Base-by-base conservation (phyloP, 148 eudicot species). In the Agrostemma githago region DNA sequence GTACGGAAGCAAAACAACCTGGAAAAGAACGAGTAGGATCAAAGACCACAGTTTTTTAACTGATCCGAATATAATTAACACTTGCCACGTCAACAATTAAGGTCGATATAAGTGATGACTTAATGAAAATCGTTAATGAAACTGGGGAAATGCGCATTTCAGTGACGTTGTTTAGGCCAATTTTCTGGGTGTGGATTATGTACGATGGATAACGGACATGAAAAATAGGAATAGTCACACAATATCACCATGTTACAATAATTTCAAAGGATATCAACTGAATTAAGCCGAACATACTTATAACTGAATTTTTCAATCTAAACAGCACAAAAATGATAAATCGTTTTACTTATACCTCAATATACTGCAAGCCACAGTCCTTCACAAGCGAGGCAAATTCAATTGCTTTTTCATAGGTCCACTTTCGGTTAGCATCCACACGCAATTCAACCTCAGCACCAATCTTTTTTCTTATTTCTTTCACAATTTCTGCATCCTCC, bases 391-490 rank as follows among this genome's bases (percentile, higher is more conserved):
- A 71, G 46, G 85, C 92, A 86, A 96, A 96, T 77, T 71, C 78
- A 71, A 86, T 74, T 68, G 99, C 99, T 79, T 89, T 77, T 72
- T 88, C 85, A 84, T 86, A 90, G 65, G 87, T 85, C 99, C 97
- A 96, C 78, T 83, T 89, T 53, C 89, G 86, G 79, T 96, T 96
- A 38, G 99, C 99, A 89, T 96, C 99, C 62, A 82, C 99, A 75
- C 99, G 96, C 44, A 96, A 83, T 74, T 81, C 81, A 76, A 92
- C 74, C 39, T 81, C 56, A 61, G 81, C 62, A 26, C 99, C 99
- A 68, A 96, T 84, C 81, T 76, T 88, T 77, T 77, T 83, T 76
- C 99, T 89, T 74, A 92, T 85, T 84, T 90, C 97, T 79, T 79
- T 76, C 77, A 96, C 78, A 77, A 90, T 91, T 72, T 79, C 82